phyloP scores from a whole-genome alignment of 2,329 filamentous ascomycete species.

The Didymosphaeria variabile region DNA sequence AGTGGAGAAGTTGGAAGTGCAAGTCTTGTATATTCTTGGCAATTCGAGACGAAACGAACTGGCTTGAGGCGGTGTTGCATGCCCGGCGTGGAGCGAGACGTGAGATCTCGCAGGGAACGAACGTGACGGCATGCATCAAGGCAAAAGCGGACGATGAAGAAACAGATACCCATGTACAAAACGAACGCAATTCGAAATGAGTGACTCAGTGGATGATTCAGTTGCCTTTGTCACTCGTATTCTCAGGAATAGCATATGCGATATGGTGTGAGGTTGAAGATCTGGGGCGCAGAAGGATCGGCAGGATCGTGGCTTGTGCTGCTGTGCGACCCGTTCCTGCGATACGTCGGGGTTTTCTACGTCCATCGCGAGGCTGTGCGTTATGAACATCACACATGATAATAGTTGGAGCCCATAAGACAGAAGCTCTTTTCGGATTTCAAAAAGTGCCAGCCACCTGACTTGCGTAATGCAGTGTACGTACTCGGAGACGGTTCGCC shows the following conservation, averaged over 20 bases:
- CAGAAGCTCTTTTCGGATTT: background rate
- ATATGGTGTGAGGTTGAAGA: conserved; percentile 1
- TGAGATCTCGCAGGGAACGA: background rate
- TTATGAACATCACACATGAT: background rate
- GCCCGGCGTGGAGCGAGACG: background rate
- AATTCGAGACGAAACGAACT: background rate
- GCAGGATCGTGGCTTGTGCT: conserved; percentile 15
- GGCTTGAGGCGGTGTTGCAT: conserved; percentile 2
- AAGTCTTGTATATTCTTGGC: background rate
- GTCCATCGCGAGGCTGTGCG: conserved; percentile 13
- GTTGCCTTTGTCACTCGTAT: background rate
- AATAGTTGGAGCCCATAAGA: background rate
- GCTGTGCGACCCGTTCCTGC: background rate
- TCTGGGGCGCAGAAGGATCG: conserved; percentile 12
- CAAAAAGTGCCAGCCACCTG: background rate
- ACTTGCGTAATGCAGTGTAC: background rate
- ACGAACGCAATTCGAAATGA: background rate
- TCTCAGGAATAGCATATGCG: background rate
- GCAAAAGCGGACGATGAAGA: background rate
- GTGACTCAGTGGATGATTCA: conserved; percentile 3
- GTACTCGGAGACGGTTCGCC: background rate
- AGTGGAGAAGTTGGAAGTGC: background rate
- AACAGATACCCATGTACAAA: conserved; percentile 20
- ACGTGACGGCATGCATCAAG: background rate
- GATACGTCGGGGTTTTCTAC: background rate